Conservation (phyloP, 805 yeast species). For the Candida qinlingensis region DNA sequence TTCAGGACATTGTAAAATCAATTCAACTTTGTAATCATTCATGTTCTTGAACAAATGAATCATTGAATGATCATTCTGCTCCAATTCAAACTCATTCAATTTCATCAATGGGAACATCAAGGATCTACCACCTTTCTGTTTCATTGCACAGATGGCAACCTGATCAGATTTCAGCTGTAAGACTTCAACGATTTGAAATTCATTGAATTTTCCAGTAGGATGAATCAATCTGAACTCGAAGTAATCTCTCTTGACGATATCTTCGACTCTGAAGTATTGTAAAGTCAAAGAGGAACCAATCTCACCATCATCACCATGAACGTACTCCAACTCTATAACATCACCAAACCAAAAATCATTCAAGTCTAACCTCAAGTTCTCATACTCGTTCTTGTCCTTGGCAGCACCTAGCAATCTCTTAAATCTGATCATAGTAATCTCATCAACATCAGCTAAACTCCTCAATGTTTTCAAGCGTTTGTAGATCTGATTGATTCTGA, state of each 20-base stretch:
- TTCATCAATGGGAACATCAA: slow-evolving; percentile 21
- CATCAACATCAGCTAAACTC: background rate
- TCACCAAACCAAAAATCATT: slow-evolving; percentile 15
- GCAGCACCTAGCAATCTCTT: slow-evolving; percentile 9
- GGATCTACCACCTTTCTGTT: slow-evolving; percentile 19
- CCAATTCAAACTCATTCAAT: slow-evolving; percentile 11
- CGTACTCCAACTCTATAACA: slow-evolving; percentile 12
- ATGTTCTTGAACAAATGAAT: slow-evolving; percentile 1
- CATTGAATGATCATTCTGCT: slow-evolving; percentile 9
- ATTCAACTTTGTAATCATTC: slow-evolving; percentile 4
- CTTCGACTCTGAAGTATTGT: slow-evolving; percentile 15
- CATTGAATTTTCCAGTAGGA: background rate
- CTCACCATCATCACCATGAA: slow-evolving; percentile 1
- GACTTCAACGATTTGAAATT: slow-evolving; percentile 15
- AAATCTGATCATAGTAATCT: background rate
- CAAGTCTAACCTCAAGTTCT: slow-evolving; percentile 18
- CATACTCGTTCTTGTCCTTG: slow-evolving; percentile 17
- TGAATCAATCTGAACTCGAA: slow-evolving; percentile 18
- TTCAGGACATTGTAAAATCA: slow-evolving; percentile 21
- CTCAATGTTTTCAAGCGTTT: background rate
- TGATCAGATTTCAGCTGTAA: slow-evolving; percentile 14
- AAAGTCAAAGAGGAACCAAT: background rate
- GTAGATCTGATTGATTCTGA: slow-evolving; percentile 7
- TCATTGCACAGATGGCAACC: slow-evolving; percentile 21
- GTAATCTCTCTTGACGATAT: slow-evolving; percentile 22